phyloP scores from a whole-genome alignment of 306 rosid species.

The Pyrus communis region DNA sequence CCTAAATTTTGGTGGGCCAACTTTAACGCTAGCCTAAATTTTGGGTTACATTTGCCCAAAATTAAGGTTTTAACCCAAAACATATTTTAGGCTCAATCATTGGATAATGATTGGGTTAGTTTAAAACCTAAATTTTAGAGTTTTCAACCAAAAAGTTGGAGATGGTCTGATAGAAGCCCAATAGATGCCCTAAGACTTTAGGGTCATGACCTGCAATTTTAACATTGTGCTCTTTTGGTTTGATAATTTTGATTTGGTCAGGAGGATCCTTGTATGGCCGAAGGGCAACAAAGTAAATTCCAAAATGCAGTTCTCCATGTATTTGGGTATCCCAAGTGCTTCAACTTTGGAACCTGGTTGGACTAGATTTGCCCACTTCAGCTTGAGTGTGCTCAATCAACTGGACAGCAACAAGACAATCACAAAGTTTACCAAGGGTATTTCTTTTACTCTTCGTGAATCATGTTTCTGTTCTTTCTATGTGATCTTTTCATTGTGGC shows the following conservation, averaged over 20 bases:
- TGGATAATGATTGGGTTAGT: no score
- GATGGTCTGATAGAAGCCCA: no score
- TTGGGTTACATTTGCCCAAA: no score
- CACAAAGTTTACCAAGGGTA: background rate
- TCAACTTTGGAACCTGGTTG: background rate
- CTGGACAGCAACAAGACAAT: background rate
- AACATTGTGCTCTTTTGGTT: background rate
- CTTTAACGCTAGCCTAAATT: no score
- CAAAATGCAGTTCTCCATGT: background rate
- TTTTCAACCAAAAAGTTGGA: no score
- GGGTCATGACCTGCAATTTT: no score
- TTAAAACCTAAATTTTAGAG: no score
- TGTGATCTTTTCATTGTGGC: background rate
- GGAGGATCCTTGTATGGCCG: background rate
- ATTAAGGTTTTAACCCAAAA: no score
- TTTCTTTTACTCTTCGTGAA: no score
- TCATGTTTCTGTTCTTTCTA: background rate
- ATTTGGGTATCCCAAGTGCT: background rate
- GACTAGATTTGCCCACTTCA: background rate
- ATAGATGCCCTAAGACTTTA: no score
- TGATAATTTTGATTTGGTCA: background rate
- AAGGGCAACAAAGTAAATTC: background rate
- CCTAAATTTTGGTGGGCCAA: no score
- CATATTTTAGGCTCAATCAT: no score
- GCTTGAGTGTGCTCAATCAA: background rate